phyloP scores from a whole-genome alignment of 768 basidiomycete genomes.

The Boletus reticulatus region DNA sequence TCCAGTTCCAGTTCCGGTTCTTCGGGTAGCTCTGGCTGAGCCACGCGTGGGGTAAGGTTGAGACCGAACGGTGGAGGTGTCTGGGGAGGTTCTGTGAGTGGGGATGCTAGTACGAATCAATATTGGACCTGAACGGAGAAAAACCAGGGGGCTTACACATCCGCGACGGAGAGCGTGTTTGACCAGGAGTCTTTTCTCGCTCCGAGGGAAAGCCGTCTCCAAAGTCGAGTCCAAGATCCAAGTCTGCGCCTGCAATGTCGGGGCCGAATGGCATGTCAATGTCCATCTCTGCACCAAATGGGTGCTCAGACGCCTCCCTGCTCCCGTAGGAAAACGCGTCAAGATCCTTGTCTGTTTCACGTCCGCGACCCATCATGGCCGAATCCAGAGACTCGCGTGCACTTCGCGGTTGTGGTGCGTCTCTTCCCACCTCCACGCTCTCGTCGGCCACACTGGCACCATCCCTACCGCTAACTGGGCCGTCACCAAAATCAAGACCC shows the following conservation, averaged over 20 bases:
- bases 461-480: constrained; percentile 36
- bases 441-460: constrained; percentile 49
- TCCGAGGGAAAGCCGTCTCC: constrained; percentile 51
- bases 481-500: constrained; percentile 75
- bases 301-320: constrained; percentile 63
- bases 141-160: constrained; percentile 49
- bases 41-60: constrained; percentile 47
- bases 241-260: constrained; percentile 50
- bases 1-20: constrained; percentile 30
- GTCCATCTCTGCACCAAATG: constrained; percentile 55
- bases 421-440: constrained; percentile 77
- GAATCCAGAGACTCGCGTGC: constrained; percentile 60
- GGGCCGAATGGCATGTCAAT: constrained; percentile 50
- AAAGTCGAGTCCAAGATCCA: constrained; percentile 72
- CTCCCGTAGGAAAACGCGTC: constrained; percentile 65
- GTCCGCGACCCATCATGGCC: constrained; percentile 50
- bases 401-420: constrained; percentile 49
- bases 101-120: constrained; percentile 54
- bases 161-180: constrained; percentile 61
- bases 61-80: constrained; percentile 72
- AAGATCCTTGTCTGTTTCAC: constrained; percentile 49
- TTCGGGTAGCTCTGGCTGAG: constrained; percentile 38
- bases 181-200: constrained; percentile 53
- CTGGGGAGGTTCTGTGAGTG: constrained; percentile 67
- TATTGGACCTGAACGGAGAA: not conserved